Evolutionary conservation across 768 basidiomycete genomes (phyloP).

Genomic region (Melanogaster broomeanus): DNA sequence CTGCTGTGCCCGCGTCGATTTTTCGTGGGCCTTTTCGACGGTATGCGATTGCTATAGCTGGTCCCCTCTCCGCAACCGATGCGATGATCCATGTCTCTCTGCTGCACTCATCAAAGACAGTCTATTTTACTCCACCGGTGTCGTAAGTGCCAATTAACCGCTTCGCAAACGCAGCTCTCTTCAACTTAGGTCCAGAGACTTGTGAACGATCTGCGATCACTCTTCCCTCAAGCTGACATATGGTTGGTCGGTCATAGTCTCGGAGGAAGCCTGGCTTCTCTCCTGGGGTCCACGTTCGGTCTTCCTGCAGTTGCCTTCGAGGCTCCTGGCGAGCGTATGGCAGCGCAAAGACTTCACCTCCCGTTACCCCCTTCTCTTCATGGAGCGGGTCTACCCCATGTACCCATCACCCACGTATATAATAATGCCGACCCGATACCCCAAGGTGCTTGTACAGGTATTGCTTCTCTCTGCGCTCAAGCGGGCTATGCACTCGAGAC

Average conservation of each 20-base stretch:
- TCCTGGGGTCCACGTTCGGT: slow-evolving; percentile 67
- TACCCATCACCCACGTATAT: slow-evolving; percentile 51
- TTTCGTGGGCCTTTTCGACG: slow-evolving; percentile 81
- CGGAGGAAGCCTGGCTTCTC: slow-evolving; percentile 63
- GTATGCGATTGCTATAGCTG: slow-evolving; percentile 83
- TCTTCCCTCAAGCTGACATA: slow-evolving; percentile 60
- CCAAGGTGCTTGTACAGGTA: slow-evolving; percentile 54
- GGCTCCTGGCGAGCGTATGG: slow-evolving; percentile 62
- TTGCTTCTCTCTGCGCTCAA: slow-evolving; percentile 52
- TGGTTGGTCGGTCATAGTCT: slow-evolving; percentile 67
- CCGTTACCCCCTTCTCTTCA: slow-evolving; percentile 45
- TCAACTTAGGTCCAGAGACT: slow-evolving; percentile 41
- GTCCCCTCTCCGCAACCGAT: slow-evolving; percentile 58
- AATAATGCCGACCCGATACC: slow-evolving; percentile 76
- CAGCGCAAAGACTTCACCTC: slow-evolving; percentile 62
- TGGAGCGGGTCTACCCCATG: slow-evolving; percentile 14
- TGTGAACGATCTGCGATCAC: slow-evolving; percentile 54
- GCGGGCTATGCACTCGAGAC: slow-evolving; percentile 70
- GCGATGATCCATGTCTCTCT: slow-evolving; percentile 80
- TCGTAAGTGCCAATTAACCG: slow-evolving; percentile 49
- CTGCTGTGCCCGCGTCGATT: slow-evolving; percentile 89
- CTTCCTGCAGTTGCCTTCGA: slow-evolving; percentile 66
- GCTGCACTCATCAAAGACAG: slow-evolving; percentile 84
- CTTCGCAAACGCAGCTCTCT: slow-evolving; percentile 1
- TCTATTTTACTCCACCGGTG: slow-evolving; percentile 89